Conservation (phyloP, 2,329 filamentous ascomycete species). For the Biscogniauxia mediterranea region DNA sequence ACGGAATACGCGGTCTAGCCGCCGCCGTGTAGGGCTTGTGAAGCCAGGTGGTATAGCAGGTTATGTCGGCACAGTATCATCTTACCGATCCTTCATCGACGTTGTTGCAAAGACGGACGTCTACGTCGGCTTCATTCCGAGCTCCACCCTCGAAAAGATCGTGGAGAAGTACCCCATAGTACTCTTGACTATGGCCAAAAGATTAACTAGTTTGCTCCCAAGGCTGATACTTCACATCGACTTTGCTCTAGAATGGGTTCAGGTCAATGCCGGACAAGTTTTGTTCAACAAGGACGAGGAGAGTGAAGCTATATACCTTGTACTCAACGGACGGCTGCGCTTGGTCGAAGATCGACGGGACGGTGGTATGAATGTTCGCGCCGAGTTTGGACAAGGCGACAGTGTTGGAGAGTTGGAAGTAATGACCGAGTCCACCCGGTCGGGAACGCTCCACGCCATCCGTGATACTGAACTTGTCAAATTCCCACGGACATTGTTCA, state of each 20-base stretch:
- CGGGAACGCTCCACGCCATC: conserved; percentile 91
- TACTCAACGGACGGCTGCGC: conserved; percentile 87
- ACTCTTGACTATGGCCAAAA: conserved; percentile 91
- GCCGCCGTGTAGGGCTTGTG: conserved; percentile 80
- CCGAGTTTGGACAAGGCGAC: conserved; percentile 94
- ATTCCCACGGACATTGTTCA: conserved; percentile 93
- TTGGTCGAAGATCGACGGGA: conserved; percentile 79
- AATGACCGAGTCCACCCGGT: conserved; percentile 87
- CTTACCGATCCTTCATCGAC: conserved; percentile 93
- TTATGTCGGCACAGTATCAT: conserved; percentile 91
- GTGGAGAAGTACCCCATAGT: conserved; percentile 92
- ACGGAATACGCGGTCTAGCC: conserved; percentile 40
- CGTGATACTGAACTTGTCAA: conserved; percentile 95
- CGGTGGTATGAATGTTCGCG: conserved; percentile 79
- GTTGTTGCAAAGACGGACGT: conserved; percentile 98
- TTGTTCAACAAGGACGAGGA: conserved; percentile 93
- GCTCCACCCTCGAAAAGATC: conserved; percentile 82
- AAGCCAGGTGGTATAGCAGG: conserved; percentile 94
- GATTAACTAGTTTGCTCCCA: conserved; percentile 84
- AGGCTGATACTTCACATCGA: conserved; percentile 93
- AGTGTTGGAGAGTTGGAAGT: conserved; percentile 97
- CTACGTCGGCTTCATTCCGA: conserved; percentile 91
- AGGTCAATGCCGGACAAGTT: conserved; percentile 91
- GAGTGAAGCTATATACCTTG: conserved; percentile 97
- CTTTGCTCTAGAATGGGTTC: conserved; percentile 97